Conservation (phyloP, 129 eudicot species). For the Scalesia atractyloides region DNA sequence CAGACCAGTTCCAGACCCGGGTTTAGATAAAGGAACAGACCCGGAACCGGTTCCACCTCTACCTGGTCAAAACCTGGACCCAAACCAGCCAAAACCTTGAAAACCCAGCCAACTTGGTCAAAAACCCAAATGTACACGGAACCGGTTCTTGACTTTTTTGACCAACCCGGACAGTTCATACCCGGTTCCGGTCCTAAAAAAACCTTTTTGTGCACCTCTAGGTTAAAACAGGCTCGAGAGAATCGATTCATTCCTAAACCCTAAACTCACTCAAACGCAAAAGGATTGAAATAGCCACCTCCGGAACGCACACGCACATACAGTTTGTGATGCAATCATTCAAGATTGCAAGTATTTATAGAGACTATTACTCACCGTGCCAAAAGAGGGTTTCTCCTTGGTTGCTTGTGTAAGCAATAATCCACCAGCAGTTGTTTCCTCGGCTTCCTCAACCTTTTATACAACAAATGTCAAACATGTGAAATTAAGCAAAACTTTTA, state of each 20-base stretch:
- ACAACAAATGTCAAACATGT: neutral
- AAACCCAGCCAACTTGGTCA: no score
- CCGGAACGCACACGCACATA: neutral
- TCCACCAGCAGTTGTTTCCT: conserved; percentile 84
- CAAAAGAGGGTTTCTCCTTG: conserved; percentile 90
- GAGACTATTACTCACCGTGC: conserved; percentile 52
- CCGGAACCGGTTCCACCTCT: no score
- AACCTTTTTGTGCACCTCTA: no score
- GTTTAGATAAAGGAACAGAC: no score
- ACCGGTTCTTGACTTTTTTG: no score
- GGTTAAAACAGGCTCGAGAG: neutral
- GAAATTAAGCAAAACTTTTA: neutral
- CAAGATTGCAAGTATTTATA: neutral
- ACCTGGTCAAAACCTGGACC: no score
- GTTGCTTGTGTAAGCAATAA: conserved; percentile 68
- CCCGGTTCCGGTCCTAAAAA: no score
- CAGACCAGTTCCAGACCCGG: no score
- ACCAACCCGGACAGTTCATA: no score
- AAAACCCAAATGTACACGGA: no score
- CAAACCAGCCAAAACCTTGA: no score
- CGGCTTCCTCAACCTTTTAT: conserved; percentile 71
- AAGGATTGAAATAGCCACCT: neutral
- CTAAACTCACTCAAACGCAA: neutral
- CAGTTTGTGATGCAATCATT: neutral
- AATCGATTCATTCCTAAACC: neutral